Evolutionary conservation across 2,329 filamentous ascomycete genomes (phyloP).

Genomic region (Colletotrichum euphorbiae): DNA sequence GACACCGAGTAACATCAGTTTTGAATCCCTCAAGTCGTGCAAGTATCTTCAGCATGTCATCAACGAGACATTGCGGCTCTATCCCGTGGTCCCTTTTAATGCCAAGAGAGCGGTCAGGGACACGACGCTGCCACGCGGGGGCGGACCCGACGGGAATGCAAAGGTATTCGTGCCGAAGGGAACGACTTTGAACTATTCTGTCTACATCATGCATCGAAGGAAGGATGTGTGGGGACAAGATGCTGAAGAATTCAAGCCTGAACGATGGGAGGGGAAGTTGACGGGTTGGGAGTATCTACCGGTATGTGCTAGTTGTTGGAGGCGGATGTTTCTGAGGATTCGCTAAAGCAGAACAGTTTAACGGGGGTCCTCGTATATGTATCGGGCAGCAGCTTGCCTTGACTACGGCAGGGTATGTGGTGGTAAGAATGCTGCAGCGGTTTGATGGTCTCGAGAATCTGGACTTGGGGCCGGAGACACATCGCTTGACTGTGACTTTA

Average conservation of each 20-base stretch:
- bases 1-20: conserved; percentile 50
- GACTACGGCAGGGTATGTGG: conserved; percentile 47
- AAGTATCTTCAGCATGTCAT: conserved; percentile 26
- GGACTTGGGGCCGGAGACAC: not conserved
- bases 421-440: conserved; percentile 46
- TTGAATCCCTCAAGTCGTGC: conserved; percentile 47
- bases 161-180: conserved; percentile 63
- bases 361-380: conserved; percentile 58
- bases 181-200: conserved; percentile 55
- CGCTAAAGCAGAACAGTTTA: conserved; percentile 47
- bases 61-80: conserved; percentile 54
- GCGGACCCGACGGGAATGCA: conserved; percentile 58
- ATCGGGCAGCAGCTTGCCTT: conserved; percentile 51
- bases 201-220: conserved; percentile 55
- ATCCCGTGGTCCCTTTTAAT: conserved; percentile 63
- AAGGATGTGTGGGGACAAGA: conserved; percentile 53
- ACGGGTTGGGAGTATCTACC: conserved; percentile 60
- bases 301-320: too few species aligned
- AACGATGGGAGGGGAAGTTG: conserved; percentile 52
- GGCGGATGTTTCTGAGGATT: too few species aligned
- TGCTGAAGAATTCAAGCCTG: conserved; percentile 53
- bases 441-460: conserved; percentile 40
- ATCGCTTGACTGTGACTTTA: too few species aligned
- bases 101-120: conserved; percentile 51
- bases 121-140: conserved; percentile 63